Percentiles rank a stretch among this genome's conserved stretches.
Evolutionary conservation across 768 basidiomycete genomes (phyloP).

Genomic region (Collybia mongolica): DNA sequence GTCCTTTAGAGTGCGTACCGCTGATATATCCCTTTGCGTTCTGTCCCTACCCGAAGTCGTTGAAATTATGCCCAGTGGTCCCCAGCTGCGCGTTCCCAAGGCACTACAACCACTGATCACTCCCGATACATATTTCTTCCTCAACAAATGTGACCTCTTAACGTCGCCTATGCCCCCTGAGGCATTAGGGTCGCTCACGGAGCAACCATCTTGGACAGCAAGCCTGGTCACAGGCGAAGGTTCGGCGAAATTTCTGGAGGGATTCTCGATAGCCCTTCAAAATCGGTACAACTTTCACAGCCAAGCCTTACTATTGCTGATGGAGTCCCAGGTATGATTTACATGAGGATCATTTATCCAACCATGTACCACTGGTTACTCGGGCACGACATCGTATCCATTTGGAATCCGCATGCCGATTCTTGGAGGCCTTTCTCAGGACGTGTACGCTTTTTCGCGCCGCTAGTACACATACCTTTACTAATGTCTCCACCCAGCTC

Average conservation of each 20-base stretch:
- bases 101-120: slow-evolving; percentile 49
- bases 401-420: slow-evolving; percentile 61
- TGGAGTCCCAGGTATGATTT: slow-evolving; percentile 23
- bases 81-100: slow-evolving; percentile 35
- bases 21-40: slow-evolving; percentile 80
- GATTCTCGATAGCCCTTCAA: slow-evolving; percentile 51
- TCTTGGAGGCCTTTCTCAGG: slow-evolving; percentile 61
- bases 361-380: slow-evolving; percentile 65
- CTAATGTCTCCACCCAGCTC: slow-evolving; percentile 30
- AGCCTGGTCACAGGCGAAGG: slow-evolving; percentile 65
- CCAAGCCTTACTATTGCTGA: neutral
- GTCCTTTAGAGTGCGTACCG: slow-evolving; percentile 50
- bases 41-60: slow-evolving; percentile 61
- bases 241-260: slow-evolving; percentile 55
- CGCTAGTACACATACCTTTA: neutral
- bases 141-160: slow-evolving; percentile 78
- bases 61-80: slow-evolving; percentile 9
- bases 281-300: slow-evolving; percentile 35
- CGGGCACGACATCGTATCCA: slow-evolving; percentile 79
- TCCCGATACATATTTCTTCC: slow-evolving; percentile 60
- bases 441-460: slow-evolving; percentile 12
- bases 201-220: slow-evolving; percentile 47
- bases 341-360: slow-evolving; percentile 17
- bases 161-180: slow-evolving; percentile 1
- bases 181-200: slow-evolving; percentile 2